Evolutionary conservation across 305 asterid genomes (phyloP), one percentile per base, ranked within the genome.

Genomic region (Fraxinus ornus): DNA sequence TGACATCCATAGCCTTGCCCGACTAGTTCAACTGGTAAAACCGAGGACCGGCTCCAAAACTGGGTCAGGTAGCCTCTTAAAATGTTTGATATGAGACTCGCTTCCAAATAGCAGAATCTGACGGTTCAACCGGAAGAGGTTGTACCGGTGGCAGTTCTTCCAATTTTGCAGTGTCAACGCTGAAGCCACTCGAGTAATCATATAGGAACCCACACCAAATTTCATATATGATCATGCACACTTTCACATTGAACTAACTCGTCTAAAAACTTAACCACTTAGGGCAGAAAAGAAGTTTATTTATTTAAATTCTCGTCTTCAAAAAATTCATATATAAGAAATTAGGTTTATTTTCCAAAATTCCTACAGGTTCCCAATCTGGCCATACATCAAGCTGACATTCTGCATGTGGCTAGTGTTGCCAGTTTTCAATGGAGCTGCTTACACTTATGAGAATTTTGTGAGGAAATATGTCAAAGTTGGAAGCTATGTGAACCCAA

Each of bases 381-480:
- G 98, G 99, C 85, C 98, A 19, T 93, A 91, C 88, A 47, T 88
- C 41, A 77, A 77, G 44, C 24, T 77, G 79, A 5, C 55, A 17
- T 77, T 77, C 64, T 77, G 68, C 26, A 13, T 30, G 28, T 77
- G 68, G 79, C 47, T 90, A 79, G 91, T 88, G 41, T 76, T 90
- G 83, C 91, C 93, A 41, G 81, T 81, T 32, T 85, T 88, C 80
- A 84, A 88, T 76, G 93, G 71, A 68, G 93, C 93, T 62, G 91
- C 93, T 35, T 90, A 90, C 49, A 62, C 91, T 77, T 94, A 94
- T 70, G 97, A 91, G 85, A 93, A 93, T 78, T 75, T 83, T 5
- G 95, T 94, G 68, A 88, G 98, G 81, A 96, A 80, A 15, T 94
- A 96, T 68, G 89, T 92, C 0, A 92, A 91, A 80, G 90, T 94